Conservation (phyloP, 345 rosid species). For the Noccaea bulbosa region DNA sequence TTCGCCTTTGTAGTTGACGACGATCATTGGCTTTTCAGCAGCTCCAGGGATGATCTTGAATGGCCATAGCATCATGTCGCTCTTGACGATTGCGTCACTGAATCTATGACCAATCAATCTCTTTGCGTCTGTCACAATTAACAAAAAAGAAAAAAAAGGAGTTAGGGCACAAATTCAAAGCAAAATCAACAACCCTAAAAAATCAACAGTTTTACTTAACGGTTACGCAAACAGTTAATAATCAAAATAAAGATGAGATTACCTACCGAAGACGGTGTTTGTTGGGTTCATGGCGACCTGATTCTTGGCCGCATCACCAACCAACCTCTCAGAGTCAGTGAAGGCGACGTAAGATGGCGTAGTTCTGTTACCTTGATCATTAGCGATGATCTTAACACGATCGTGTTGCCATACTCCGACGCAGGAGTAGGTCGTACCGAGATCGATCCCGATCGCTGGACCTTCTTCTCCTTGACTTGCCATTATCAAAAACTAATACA, state of each 20-base stretch:
- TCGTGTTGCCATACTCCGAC: slow-evolving; percentile 21
- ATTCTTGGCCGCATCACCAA: slow-evolving; percentile 1
- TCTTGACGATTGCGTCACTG: slow-evolving; percentile 49
- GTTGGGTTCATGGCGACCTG: slow-evolving; percentile 9
- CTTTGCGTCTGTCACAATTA: slow-evolving; percentile 52
- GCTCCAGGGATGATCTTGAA: slow-evolving; percentile 50
- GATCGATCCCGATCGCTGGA: slow-evolving; percentile 18
- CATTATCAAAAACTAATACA: too few relatives aligned
- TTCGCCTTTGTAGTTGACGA: slow-evolving; percentile 49
- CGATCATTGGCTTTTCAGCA: slow-evolving; percentile 54
- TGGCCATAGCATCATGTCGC: slow-evolving; percentile 53
- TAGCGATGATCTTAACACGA: slow-evolving; percentile 17
- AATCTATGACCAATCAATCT: slow-evolving; percentile 66
- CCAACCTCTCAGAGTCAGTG: slow-evolving; percentile 13
- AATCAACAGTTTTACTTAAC: too few relatives aligned
- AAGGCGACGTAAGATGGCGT: slow-evolving; percentile 16
- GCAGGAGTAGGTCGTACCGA: slow-evolving; percentile 7
- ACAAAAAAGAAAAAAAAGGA: neutral
- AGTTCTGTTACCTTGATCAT: slow-evolving; percentile 8
- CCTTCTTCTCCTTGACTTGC: slow-evolving; percentile 3
- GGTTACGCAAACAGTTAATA: too few relatives aligned
- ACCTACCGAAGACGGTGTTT: slow-evolving; percentile 12
- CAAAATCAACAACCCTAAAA: neutral
- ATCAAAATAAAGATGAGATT: neutral
- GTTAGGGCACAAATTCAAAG: neutral